These are phyloP conservation scores for Xerocomellus chrysenteron DNA, from an alignment of 768 basidiomycete genomes.

Conservation along the genomic window DNA sequence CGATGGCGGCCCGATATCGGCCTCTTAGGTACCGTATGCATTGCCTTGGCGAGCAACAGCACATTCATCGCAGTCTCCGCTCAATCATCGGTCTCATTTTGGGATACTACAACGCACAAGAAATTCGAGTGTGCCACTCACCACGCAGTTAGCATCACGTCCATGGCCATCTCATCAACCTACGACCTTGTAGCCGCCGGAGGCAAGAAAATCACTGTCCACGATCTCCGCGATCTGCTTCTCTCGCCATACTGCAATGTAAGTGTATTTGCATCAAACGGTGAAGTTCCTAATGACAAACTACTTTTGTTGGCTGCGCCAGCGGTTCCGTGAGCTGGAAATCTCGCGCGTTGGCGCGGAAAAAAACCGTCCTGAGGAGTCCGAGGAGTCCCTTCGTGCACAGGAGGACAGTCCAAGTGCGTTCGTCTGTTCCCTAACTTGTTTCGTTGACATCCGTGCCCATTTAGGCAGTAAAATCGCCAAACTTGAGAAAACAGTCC, in stretches of 20 bases:
- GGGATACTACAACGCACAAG: background rate
- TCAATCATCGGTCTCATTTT: background rate
- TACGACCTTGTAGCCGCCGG: background rate
- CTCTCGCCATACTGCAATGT: background rate
- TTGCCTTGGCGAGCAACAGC: background rate
- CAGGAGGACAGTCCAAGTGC: background rate
- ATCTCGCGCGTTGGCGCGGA: too few relatives aligned
- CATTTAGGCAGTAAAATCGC: background rate
- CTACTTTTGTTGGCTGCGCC: too few relatives aligned
- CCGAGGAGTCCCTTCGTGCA: too few relatives aligned
- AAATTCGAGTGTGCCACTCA: background rate
- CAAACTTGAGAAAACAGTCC: background rate
- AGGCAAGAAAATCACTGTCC: background rate
- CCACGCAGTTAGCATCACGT: background rate
- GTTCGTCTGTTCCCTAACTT: background rate
- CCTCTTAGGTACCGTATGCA: background rate
- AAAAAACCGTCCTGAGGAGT: too few relatives aligned
- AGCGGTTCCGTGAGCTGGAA: too few relatives aligned
- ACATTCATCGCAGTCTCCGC: background rate
- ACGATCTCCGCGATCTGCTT: background rate
- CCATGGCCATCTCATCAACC: background rate
- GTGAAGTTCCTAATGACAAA: too few relatives aligned
- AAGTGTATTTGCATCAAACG: too few relatives aligned
- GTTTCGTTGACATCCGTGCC: background rate
- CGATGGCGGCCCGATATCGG: too few relatives aligned